A percentile compares a stretch with the other conserved stretches of the same genome.
phyloP scores from a whole-genome alignment of 179 eudicot species.

The Dionaea muscipula region DNA sequence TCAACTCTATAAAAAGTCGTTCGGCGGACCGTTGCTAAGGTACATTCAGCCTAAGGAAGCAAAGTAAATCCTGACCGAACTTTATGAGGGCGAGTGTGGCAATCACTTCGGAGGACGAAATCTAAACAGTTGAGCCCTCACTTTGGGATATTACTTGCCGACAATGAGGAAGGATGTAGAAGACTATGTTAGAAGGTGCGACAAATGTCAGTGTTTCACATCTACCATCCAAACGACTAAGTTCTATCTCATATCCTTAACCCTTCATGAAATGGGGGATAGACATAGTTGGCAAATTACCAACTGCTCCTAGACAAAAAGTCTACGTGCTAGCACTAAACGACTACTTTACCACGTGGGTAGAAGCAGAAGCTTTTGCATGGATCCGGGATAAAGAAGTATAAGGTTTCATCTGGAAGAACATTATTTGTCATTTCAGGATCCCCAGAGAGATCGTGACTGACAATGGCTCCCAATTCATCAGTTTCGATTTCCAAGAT shows the following conservation, averaged over 20 bases:
- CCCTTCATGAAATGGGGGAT: conserved; percentile 14
- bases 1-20: not conserved
- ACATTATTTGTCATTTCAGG: not conserved
- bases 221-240: not conserved
- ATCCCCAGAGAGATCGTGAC: too few species aligned
- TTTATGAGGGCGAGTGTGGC: not conserved
- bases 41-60: not conserved
- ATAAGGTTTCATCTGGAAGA: not conserved
- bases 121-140: not conserved
- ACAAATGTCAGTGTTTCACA: conserved; percentile 3
- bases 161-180: not conserved
- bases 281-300: conserved; percentile 6
- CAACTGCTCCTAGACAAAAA: not conserved
- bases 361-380: not conserved
- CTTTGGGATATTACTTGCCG: conserved; percentile 5
- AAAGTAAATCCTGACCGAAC: not conserved
- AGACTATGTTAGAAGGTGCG: not conserved
- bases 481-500: not conserved
- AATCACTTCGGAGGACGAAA: not conserved
- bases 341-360: conserved; percentile 10
- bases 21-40: not conserved
- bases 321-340: conserved; percentile 1
- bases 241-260: not conserved
- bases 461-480: too few species aligned
- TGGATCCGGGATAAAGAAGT: not conserved